A percentile compares a stretch with the other conserved stretches of the same genome.
Conservation (phyloP, 805 yeast genomes). For the Yarrowia keelungensis region DNA sequence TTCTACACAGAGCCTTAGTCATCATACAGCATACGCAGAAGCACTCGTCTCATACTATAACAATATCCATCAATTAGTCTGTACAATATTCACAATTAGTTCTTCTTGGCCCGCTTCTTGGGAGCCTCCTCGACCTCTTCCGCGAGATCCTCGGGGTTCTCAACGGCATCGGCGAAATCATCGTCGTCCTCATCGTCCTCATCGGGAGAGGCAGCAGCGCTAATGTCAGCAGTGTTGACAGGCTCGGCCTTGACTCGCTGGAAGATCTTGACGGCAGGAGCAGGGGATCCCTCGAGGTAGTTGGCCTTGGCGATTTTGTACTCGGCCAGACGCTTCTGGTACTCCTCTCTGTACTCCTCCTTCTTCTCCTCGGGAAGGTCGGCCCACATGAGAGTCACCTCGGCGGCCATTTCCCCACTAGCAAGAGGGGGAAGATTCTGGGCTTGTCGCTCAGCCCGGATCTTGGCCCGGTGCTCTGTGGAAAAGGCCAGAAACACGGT, state of each 20-base stretch:
- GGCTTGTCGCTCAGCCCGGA: slow-evolving; percentile 70
- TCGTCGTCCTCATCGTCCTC: slow-evolving; percentile 17
- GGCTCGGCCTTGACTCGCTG: background rate
- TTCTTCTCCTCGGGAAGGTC: slow-evolving; percentile 59
- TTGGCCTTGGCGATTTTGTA: slow-evolving; percentile 4
- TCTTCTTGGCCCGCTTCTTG: slow-evolving; percentile 3
- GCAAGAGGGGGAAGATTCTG: slow-evolving; percentile 67
- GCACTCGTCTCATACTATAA: too few relatives aligned
- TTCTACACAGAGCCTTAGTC: too few relatives aligned
- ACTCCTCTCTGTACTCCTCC: slow-evolving; percentile 2
- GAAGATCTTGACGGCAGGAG: background rate
- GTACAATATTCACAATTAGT: background rate
- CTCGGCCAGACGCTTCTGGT: slow-evolving; percentile 8
- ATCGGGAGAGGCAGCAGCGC: background rate
- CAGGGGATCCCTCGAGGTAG: background rate
- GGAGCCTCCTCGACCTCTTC: background rate
- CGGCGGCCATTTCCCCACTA: slow-evolving; percentile 79
- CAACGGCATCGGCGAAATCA: slow-evolving; percentile 21
- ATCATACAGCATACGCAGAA: too few relatives aligned
- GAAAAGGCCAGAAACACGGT: slow-evolving; percentile 85
- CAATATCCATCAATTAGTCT: background rate
- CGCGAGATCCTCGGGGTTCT: slow-evolving; percentile 19
- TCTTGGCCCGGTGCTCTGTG: slow-evolving; percentile 71
- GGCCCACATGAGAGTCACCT: slow-evolving; percentile 82
- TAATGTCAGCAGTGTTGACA: background rate